Base-by-base conservation (phyloP, 371 early-diverging fungal species). In the Circinella umbellata region DNA sequence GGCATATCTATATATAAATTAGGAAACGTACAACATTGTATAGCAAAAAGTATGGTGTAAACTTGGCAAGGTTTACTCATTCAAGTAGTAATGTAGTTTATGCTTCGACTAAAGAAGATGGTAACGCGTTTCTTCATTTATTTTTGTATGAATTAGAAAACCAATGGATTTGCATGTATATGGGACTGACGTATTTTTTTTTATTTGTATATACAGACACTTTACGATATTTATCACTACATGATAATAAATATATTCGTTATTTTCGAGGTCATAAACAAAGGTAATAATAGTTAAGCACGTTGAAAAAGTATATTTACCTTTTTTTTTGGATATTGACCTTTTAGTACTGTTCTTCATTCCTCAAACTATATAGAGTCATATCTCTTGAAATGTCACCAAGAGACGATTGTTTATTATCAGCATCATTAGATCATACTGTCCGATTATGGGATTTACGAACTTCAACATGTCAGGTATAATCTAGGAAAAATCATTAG, bases 51-150 rank as follows among this genome's bases (percentile, higher is more conserved):
- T 95, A 96, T 71, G 96, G 96, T 8, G 92, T 91, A 67, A 84
- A 89, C 54, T 77, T 94, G 35, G 95, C 94, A 3, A 84, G 92
- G 27, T 98, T 97, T 72, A 95, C 96, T 0, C 94, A 94, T 77
- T 84, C 87, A 51, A 70, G 81, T 11, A 92, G 86, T 34, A 90
- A 85, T 61, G 88, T 97, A 39, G 81, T 97, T 36, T 90, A 97
- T 79, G 92, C 96, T 35, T 96, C 97, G 0, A 96, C 97, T 47
- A 97, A 97, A 76, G 92, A 93, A 73, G 94, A 96, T 80, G 92
- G 94, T 92, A 88, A 73, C 39, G 39, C 10, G 39, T 39, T 39
- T 39, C n/a, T n/a, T n/a, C n/a, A n/a, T 39, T 39, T 35, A 4
- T 36, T 48, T 18, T 36, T 38, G 34, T 60, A 8, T 27, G 36